Percentiles rank a stretch among this genome's conserved stretches.
Conservation (phyloP, 2,329 filamentous ascomycete species). For the Trichoderma semiorbis region DNA sequence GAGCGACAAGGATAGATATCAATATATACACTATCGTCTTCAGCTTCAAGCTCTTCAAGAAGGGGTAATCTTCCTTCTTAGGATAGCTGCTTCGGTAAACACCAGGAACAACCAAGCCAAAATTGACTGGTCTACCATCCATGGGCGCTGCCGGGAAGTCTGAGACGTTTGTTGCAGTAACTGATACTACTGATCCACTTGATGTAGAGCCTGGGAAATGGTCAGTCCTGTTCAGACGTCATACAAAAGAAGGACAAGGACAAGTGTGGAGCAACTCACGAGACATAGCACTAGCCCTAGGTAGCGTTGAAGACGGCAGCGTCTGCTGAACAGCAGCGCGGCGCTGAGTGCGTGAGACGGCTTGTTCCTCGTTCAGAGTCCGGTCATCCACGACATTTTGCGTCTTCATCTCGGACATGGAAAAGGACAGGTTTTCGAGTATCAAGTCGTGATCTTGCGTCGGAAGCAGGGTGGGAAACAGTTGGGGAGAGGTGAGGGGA, state of each 20-base stretch:
- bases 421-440: not conserved
- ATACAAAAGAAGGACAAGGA: not conserved
- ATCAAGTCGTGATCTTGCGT: not conserved
- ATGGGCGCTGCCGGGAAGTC: constrained; percentile 25
- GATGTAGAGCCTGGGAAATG: not conserved
- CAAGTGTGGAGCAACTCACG: not conserved
- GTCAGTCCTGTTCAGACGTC: not conserved
- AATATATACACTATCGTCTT: constrained; percentile 72
- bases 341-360: not conserved
- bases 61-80: constrained; percentile 64
- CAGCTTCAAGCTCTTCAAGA: constrained; percentile 63
- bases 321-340: not conserved
- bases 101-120: constrained; percentile 68
- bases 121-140: constrained; percentile 60
- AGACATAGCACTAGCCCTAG: not conserved
- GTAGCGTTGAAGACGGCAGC: not conserved
- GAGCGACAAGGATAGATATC: not conserved
- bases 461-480: not conserved
- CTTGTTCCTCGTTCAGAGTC: not conserved
- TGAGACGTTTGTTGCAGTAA: constrained; percentile 10
- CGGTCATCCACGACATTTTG: not conserved
- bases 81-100: constrained; percentile 85
- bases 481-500: not conserved
- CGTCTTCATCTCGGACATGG: not conserved
- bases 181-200: not conserved